Evolutionary conservation across 2,329 filamentous ascomycete genomes (phyloP).

Genomic region (Aspergillus aculeatinus): DNA sequence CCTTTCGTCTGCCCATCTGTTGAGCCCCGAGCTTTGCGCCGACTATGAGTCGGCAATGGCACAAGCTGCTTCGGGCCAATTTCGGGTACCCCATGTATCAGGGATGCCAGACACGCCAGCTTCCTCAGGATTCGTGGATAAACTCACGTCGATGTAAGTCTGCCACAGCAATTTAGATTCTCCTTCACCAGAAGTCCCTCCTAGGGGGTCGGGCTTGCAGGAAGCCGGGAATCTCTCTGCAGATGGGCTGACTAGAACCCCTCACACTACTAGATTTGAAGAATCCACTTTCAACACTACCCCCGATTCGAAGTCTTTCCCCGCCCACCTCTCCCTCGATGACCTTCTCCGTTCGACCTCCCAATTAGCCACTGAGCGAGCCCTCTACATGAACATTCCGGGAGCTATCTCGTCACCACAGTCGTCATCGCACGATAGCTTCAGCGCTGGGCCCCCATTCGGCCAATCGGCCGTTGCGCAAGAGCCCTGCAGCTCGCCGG

Average conservation of each 20-base stretch:
- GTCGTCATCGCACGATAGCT: slow-evolving; percentile 8
- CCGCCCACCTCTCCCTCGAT: slow-evolving; percentile 9
- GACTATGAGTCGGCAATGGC: slow-evolving; percentile 8
- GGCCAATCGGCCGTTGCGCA: slow-evolving; percentile 14
- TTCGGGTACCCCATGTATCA: not conserved
- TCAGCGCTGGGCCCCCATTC: slow-evolving; percentile 3
- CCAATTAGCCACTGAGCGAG: slow-evolving; percentile 23
- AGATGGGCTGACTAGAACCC: not conserved
- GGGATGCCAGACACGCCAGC: not conserved
- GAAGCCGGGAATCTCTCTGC: not conserved
- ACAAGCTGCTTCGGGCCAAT: not conserved
- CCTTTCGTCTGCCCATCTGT: slow-evolving; percentile 2
- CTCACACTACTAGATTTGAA: slow-evolving; percentile 1
- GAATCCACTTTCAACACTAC: slow-evolving; percentile 6
- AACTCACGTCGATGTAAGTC: slow-evolving; percentile 5
- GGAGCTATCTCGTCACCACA: slow-evolving; percentile 15
- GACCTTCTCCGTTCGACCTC: slow-evolving; percentile 21
- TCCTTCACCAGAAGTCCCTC: not conserved
- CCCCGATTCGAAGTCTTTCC: not conserved
- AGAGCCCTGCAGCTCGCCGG: slow-evolving; percentile 24
- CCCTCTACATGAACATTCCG: slow-evolving; percentile 24
- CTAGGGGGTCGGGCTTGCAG: not conserved
- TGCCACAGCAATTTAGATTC: not conserved
- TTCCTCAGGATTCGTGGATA: slow-evolving; percentile 3
- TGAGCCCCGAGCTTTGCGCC: not conserved